Evolutionary conservation across 2,329 filamentous ascomycete species (phyloP), one percentile per base, ranked within the genome.

Genomic region (Fusarium dimerum): DNA sequence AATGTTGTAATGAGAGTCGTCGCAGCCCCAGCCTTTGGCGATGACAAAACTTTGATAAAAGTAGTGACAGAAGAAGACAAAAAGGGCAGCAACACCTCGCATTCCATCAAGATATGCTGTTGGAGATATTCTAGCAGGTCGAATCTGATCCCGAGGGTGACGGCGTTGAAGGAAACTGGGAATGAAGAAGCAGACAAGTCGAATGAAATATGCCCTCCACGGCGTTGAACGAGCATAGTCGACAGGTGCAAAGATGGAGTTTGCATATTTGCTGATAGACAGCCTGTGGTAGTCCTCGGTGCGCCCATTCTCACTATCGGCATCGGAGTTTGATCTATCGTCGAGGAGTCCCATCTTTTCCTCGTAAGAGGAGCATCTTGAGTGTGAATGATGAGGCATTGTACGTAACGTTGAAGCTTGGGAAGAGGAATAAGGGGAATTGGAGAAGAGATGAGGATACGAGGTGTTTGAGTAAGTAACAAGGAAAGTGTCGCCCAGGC

Each of bases 41-140:
- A 83, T 78, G 64, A 65, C 66, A 67, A 80, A 82, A 57, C 70
- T 72, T 39, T 79, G 79, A 65, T 82, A 84, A 46, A 73, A 75
- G 62, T 78, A 81, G 66, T 84, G 81, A 59, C 80, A 84, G 66
- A 82, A 78, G 66, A 78, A 80, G 55, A 84, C 81, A 52, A 79
- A 74, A 32, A 83, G 72, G 6, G 80, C 80, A 39, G 80, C 81
- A 12, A 83, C 65, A 13, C 81, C 81, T 55, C 81, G 76, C 73
- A 84, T 78, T 54, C 81, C 81, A 59, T 84, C 81, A 43, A 84
- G 78, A 59, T 84, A 83, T 8, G 81, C 75, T 9, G 81, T 84
- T 15, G 81, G 80, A 36, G 73, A 66, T n/a, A 78, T 68, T 44
- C 73, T 74, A 20, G 73, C 66, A 5, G 71, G 66, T n/a, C 71